Conservation (phyloP, 768 basidiomycete genomes). For the Russula sp. region DNA sequence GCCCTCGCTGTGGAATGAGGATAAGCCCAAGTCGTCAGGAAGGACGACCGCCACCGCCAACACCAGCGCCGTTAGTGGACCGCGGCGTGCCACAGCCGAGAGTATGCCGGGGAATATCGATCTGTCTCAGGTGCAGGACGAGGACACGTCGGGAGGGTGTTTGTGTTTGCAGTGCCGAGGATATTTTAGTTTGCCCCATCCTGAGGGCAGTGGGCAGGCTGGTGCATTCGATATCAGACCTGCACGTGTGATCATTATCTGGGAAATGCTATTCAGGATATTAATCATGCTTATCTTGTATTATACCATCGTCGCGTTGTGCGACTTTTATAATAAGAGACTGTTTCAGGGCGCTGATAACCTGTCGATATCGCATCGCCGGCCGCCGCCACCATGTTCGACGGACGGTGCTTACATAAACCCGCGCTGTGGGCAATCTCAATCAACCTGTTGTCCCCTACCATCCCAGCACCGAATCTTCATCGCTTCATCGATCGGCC, state of each 20-base stretch:
- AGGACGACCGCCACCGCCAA: constrained; percentile 4
- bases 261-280: not conserved
- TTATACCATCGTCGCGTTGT: not conserved
- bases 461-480: too few relatives aligned
- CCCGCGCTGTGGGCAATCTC: too few relatives aligned
- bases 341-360: too few relatives aligned
- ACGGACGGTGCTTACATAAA: too few relatives aligned
- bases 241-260: not conserved
- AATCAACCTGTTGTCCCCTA: too few relatives aligned
- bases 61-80: constrained; percentile 9
- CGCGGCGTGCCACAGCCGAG: constrained; percentile 13
- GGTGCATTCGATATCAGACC: not conserved
- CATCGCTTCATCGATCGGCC: too few relatives aligned
- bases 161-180: constrained; percentile 34
- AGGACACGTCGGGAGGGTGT: constrained; percentile 36
- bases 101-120: constrained; percentile 47
- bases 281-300: not conserved
- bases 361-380: too few relatives aligned
- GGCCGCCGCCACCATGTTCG: too few relatives aligned
- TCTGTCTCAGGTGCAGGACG: constrained; percentile 35
- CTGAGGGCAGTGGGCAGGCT: too few relatives aligned
- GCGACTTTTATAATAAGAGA: not conserved
- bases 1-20: constrained; percentile 68
- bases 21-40: constrained; percentile 32
- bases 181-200: constrained; percentile 20